Conservation (phyloP, 176 grass and related monocot species). For the Triticum monococcum region DNA sequence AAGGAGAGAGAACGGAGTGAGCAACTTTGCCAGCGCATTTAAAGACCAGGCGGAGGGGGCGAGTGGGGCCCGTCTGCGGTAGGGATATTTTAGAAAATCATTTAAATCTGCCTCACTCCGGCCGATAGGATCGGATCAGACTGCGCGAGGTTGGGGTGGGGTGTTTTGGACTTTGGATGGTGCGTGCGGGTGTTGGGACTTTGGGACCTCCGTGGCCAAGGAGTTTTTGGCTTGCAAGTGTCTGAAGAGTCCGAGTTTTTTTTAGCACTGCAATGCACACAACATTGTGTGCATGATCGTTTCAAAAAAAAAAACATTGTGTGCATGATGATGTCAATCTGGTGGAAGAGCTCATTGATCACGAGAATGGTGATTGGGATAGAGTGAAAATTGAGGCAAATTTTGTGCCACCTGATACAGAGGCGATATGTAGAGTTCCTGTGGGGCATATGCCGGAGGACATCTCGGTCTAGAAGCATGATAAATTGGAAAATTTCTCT, state of each 20-base stretch:
- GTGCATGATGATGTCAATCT: too few relatives aligned
- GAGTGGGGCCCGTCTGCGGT: background rate
- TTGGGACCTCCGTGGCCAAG: background rate
- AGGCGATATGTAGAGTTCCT: too few relatives aligned
- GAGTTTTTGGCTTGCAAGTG: background rate
- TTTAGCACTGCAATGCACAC: too few relatives aligned
- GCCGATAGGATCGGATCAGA: conserved; percentile 1
- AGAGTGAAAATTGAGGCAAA: too few relatives aligned
- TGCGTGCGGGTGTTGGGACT: background rate
- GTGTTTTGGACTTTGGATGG: background rate
- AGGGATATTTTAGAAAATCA: background rate
- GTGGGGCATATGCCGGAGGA: too few relatives aligned
- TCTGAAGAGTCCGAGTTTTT: background rate
- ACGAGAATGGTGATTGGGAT: too few relatives aligned
- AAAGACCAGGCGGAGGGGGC: background rate
- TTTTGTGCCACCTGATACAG: too few relatives aligned
- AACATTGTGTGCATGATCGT: too few relatives aligned
- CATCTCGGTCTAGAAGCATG: too few relatives aligned
- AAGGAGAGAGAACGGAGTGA: background rate
- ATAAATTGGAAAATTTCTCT: too few relatives aligned
- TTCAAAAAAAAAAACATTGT: too few relatives aligned
- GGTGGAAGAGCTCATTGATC: too few relatives aligned
- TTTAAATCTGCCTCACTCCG: background rate
- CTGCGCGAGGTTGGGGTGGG: background rate
- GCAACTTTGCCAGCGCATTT: conserved; percentile 30